Base-by-base conservation (phyloP, 257 asterid genomes). In the Lithospermum erythrorhizon region DNA sequence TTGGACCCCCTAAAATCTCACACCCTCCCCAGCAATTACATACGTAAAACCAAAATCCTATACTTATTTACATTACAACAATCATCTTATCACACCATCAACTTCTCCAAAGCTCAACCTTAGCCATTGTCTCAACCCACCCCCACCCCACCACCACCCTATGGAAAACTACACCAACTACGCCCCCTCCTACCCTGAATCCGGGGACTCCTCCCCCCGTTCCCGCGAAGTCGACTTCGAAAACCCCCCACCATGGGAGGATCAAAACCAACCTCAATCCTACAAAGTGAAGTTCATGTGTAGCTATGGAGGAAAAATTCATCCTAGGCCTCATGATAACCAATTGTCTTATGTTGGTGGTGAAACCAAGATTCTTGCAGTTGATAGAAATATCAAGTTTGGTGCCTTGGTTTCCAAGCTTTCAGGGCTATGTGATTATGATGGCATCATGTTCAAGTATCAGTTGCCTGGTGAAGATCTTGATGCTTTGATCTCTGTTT, bases 401-500 rank as follows among this genome's bases (percentile, higher is more conserved):
- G 62, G 49, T 0, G 45, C 79, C 3, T 68, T 93, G 16, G 69
- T 83, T 21, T 53, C 84, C 11, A 93, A 84, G 76, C 88, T 93
- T n/a, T 68, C 83, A 47, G 72, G 82, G 10, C 58, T 86, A 47
- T 81, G 90, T 32, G 96, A 89, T 5, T 56, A 58, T n/a, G 99
- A 83, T 10, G 69, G 66, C 30, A 82, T 84, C 6, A 79, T 94
- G 55, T 89, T 93, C 32, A 93, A 93, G 75, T 93, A 93, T 60
- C 99, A 93, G 79, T 57, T 93, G n/a, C 99, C 97, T 1, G 99
- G 97, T 2, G 99, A 93, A 49, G 99, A 93, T 77, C 90, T 93
- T 29, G 99, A 93, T 64, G 95, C 99, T 0, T 67, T 93, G 81
- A 93, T 93, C 52, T 93, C 99, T 0, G 99, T 93, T 48, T 86